Base-by-base conservation (phyloP, 805 yeast genomes). In the Sugiyamaella chiloensis region DNA sequence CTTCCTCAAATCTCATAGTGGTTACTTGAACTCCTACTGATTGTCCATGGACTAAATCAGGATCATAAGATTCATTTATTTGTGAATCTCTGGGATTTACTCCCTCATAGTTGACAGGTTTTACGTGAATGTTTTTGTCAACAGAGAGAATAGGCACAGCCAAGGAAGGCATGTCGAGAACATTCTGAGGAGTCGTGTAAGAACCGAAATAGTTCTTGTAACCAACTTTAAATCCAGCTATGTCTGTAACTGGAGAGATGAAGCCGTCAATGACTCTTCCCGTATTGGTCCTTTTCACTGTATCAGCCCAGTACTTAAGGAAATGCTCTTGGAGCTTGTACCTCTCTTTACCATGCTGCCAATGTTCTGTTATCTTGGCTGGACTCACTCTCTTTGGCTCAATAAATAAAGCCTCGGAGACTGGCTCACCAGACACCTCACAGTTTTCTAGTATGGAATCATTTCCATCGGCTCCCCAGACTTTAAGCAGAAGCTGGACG, bases 21-120 rank as follows among this genome's bases (percentile, higher is more conserved):
- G 78, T 71, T 17, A 81, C 52, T 58, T 81, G 87, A 8, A 80
- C 53, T 2, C 73, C 67, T 2, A 80, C 78, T 0, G 85, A 83
- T 57, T 76, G 76, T 2, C 77, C 79, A 47, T 71, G 66, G 44
- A 61, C 65, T 36, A 69, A 62, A 44, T 72, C 74, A 5, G 79
- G 71, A 46, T 75, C 67, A 62, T 78, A 79, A 29, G 69, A 35
- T 19, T 40, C 45, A 37, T 37, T 35, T 16, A 24, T 29, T 62
- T 58, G 42, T 32, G 40, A 35, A 9, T 51, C 53, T 7, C 16
- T 20, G 5, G 21, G 26, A 32, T 5, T 45, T 47, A 29, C 40
- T 27, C 4, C 37, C n/a, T 14, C 26, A 14, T 34, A 35, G 36
- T n/a, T 40, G 36, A 23, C 31, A 30, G 14, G 27, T 12, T 9